Evolutionary conservation across 2,329 filamentous ascomycete species (phyloP).

Genomic region (Alternaria postmessia): DNA sequence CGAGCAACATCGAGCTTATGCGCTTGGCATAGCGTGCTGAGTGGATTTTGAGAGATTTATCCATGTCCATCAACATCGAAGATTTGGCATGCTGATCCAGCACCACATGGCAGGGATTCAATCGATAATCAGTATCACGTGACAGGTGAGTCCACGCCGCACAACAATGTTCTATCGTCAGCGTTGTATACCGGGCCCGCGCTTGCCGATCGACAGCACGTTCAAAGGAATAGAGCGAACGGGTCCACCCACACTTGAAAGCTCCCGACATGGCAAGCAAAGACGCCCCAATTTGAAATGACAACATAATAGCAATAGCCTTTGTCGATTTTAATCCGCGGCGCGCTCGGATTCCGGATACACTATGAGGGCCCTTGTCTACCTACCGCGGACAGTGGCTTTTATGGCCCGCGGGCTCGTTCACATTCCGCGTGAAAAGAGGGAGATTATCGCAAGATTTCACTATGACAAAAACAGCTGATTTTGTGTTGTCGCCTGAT

Average conservation of each 20-base stretch:
- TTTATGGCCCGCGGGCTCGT: background rate
- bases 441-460: background rate
- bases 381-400: background rate
- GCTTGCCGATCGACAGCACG: constrained; percentile 3
- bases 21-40: constrained; percentile 3
- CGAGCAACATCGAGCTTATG: constrained; percentile 8
- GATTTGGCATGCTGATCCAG: constrained; percentile 10
- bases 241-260: constrained; percentile 6
- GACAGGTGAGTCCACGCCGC: background rate
- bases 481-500: constrained; percentile 1
- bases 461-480: background rate
- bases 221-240: background rate
- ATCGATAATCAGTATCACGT: background rate
- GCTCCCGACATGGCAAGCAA: constrained; percentile 2
- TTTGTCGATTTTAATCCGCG: background rate
- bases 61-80: constrained; percentile 2
- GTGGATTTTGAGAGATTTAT: constrained; percentile 6
- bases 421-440: background rate
- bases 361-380: background rate
- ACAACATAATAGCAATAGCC: background rate
- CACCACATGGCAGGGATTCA: background rate
- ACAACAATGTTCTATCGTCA: background rate
- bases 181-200: background rate
- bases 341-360: background rate
- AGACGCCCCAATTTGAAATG: background rate